A percentile compares a stretch with the other conserved stretches of the same genome.
Evolutionary conservation across 345 rosid species (phyloP).

Genomic region (Erucastrum elatum): DNA sequence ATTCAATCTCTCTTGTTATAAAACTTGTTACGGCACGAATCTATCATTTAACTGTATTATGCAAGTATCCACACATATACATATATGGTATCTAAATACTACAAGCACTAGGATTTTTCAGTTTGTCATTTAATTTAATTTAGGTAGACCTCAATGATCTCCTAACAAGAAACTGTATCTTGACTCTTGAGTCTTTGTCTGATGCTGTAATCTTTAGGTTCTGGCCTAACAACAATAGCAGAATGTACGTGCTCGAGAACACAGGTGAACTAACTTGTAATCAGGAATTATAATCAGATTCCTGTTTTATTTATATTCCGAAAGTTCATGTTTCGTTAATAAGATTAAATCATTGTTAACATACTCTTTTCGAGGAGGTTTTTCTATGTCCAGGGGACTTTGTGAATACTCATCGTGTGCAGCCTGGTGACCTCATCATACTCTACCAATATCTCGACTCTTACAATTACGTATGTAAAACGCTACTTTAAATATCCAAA

Average conservation of each 20-base stretch:
- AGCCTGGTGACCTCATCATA: neutral
- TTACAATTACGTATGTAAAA: neutral
- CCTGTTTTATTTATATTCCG: neutral
- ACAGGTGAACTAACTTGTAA: neutral
- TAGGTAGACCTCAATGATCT: neutral
- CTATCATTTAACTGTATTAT: neutral
- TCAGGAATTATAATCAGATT: neutral
- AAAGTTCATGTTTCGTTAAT: neutral
- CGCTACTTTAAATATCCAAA: neutral
- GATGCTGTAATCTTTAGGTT: neutral
- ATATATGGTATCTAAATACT: neutral
- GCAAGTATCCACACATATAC: neutral
- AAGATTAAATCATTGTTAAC: neutral
- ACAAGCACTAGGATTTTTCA: neutral
- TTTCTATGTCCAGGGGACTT: neutral
- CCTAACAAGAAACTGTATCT: neutral
- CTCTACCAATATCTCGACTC: neutral
- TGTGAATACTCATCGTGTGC: neutral
- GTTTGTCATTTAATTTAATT: neutral
- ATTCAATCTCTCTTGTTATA: neutral
- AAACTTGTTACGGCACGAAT: neutral
- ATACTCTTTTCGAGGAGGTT: neutral
- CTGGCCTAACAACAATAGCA: constrained; percentile 1
- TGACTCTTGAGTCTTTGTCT: neutral
- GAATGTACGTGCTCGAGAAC: neutral